Base-by-base conservation (phyloP, 495 filamentous ascomycete genomes). In the Jackrogersella multiformis region DNA sequence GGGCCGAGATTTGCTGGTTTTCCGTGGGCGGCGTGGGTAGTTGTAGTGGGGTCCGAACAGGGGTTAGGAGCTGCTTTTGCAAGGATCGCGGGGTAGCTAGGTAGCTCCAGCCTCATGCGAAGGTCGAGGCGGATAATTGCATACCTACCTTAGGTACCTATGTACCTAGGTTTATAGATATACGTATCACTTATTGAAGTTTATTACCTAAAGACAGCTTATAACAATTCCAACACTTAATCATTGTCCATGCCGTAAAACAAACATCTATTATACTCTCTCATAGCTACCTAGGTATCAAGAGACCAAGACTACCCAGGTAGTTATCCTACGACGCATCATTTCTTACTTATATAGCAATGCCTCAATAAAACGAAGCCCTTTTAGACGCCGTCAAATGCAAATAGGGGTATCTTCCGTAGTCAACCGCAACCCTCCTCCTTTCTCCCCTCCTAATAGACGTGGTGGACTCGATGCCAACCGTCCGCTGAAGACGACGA, bases 361-460 rank as follows among this genome's bases (percentile, higher is more conserved):
- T 41, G 23, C 6, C 5, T 10, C 21, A 12, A 28, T 15, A 4
- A 56, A 41, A 48, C 24, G 32, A 55, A 49, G 26, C 20, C 59
- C 42, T 69, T 64, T 73, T 67, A 48, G 46, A 73, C 70, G 62
- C 72, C 70, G 41, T 59, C 39, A 42, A 62, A 62, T 64, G 55
- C 71, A 69, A 63, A 57, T 51, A 34, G 62, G n/a, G 71, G 73
- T 73, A 73, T 73, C 74, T 71, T 61, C 61, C 61, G 24, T 65
- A 21, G 28, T 51, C 28, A 56, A 54, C 61, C 56, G 8, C 51
- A 61, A 36, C 3, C 66, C 52, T 21, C 38, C 28, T 44, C 13
- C 52, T 9, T 34, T 46, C 24, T 35, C 9, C 5, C 8, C 9
- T 36, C 28, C 45, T 18, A 7, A 15, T 26, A 26, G 20, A 46